phyloP scores from a whole-genome alignment of 768 basidiomycete genomes.

The Clitopilus passeckerianus region DNA sequence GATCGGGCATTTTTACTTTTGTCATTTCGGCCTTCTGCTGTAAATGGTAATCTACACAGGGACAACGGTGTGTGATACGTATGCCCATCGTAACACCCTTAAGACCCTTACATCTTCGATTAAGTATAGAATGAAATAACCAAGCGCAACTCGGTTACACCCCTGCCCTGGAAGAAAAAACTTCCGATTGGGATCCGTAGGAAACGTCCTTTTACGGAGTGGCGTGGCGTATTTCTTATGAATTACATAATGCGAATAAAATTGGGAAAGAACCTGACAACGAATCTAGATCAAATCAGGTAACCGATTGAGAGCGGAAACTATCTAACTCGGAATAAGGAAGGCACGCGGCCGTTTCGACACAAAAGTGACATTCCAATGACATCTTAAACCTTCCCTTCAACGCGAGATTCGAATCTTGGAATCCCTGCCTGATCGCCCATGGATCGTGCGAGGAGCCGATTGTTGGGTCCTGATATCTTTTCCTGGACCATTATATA shows the following conservation, averaged over 20 bases:
- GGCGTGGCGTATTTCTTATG: background rate
- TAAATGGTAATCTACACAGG: background rate
- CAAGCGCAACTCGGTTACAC: too few relatives aligned
- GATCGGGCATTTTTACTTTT: constrained; percentile 16
- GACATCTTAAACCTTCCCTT: constrained; percentile 35
- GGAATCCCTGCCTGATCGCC: constrained; percentile 43
- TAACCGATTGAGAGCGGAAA: constrained; percentile 42
- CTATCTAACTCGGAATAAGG: constrained; percentile 43
- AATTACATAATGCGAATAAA: background rate
- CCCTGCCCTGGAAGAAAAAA: background rate
- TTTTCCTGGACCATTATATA: constrained; percentile 46
- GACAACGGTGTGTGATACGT: constrained; percentile 1
- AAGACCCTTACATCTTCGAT: background rate
- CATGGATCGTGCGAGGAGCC: constrained; percentile 58
- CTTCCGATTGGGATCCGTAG: constrained; percentile 17
- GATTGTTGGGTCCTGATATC: constrained; percentile 38
- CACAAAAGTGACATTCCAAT: constrained; percentile 38
- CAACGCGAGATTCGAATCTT: constrained; percentile 40
- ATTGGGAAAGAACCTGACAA: constrained; percentile 4
- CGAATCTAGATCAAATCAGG: constrained; percentile 14
- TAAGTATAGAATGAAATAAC: background rate
- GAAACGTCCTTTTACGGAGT: background rate
- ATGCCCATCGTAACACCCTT: background rate
- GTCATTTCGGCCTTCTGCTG: background rate
- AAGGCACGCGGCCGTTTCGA: constrained; percentile 58